Evolutionary conservation across 305 asterid genomes (phyloP).

Genomic region (Fraxinus ornus): DNA sequence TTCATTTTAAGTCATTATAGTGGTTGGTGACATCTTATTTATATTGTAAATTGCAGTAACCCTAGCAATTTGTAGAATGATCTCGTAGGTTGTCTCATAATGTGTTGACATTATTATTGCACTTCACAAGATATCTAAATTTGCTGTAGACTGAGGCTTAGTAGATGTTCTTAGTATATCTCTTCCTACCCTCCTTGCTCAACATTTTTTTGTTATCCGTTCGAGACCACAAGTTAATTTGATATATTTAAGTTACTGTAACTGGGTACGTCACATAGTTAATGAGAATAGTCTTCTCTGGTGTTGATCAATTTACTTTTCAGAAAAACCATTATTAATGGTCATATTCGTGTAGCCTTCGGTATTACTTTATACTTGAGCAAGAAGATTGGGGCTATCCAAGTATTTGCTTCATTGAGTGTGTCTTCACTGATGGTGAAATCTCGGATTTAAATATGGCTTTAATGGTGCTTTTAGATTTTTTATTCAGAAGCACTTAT

Average conservation of each 20-base stretch:
- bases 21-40: background rate
- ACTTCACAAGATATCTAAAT: background rate
- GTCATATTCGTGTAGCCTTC: background rate
- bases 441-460: background rate
- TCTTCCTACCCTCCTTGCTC: background rate
- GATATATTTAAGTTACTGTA: background rate
- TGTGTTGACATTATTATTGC: slow-evolving; percentile 1
- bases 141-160: background rate
- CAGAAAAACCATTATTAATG: background rate
- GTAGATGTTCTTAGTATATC: background rate
- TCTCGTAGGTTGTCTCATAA: background rate
- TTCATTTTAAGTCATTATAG: background rate
- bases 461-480: background rate
- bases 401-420: background rate
- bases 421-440: background rate
- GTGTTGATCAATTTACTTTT: background rate
- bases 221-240: background rate
- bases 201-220: background rate
- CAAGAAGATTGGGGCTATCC: background rate
- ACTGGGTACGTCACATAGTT: background rate
- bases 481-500: background rate
- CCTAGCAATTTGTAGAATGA: background rate
- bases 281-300: background rate
- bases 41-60: background rate
- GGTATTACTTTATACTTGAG: background rate